Evolutionary conservation across 108 stramenopile genomes (phyloP), one percentile per base, ranked within the genome.

Genomic region (Pseudonitzschia multiseries): DNA sequence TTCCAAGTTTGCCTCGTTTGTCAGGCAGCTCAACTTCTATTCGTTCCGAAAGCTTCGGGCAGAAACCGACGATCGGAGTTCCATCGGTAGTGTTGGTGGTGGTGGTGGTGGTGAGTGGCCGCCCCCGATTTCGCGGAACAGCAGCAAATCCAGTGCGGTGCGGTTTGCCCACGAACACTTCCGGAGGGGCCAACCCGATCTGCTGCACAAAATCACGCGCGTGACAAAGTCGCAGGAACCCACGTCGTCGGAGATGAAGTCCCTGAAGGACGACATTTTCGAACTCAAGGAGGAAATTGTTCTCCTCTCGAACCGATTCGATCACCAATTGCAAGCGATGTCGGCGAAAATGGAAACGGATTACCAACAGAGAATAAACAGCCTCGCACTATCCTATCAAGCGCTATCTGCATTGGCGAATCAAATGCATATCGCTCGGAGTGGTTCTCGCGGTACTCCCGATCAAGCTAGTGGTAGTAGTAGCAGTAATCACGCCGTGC

Each of bases 1-100:
- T 74, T 87, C 86, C 61, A 95, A 95, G 81, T 93, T 91, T 73
- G 65, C 79, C 9, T 84, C 82, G 10, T 95, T 95, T 33, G 92
- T 93, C 13, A 17, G 78, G 40, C 78, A 79, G 40, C 66, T 79
- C 21, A 79, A 79, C 41, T 79, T 79, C 41, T 79, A 79, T 32
- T 67, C 65, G 18, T 79, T 79, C 57, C 78, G 78, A 44, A 79
- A 79, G 52, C 48, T 76, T 2, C 75, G 75, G 31, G 43, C 67
- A 1, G 27, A 42, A 42, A 24, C 56, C 28, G 74, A 68, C 33
- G 54, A 56, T 10, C 54, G 54, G 10, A 64, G 40, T 21, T 43
- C 21, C 12, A 20, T 41, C 31, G 33, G n/a, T n/a, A n/a, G n/a
- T n/a, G n/a, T n/a, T n/a, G n/a, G n/a, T n/a, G n/a, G n/a, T n/a